These are phyloP conservation scores for Populus deltoides DNA, from an alignment of 345 rosid genomes.

Conservation along the genomic window DNA sequence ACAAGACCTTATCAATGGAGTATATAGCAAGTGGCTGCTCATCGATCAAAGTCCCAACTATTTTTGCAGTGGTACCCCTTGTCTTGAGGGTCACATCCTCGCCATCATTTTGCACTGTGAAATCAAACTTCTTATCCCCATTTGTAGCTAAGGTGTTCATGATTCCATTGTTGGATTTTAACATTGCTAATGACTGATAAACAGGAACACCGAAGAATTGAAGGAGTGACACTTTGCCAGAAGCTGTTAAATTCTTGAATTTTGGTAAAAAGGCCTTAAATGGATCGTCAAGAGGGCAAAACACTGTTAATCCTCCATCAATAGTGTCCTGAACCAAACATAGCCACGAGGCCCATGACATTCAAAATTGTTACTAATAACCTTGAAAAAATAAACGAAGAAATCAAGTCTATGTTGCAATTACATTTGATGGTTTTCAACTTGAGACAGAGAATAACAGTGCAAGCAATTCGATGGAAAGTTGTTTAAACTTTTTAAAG, in stretches of 20 bases:
- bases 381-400: neutral
- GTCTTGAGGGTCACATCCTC: conserved; percentile 70
- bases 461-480: neutral
- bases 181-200: conserved; percentile 66
- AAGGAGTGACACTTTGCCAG: conserved; percentile 61
- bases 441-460: neutral
- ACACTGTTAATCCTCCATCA: conserved; percentile 92
- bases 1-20: conserved; percentile 59
- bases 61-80: conserved; percentile 59
- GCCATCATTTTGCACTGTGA: conserved; percentile 84
- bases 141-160: conserved; percentile 94
- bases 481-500: too few species aligned
- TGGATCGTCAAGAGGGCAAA: conserved; percentile 86
- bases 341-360: neutral
- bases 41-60: conserved; percentile 65
- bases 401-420: neutral
- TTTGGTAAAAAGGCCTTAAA: conserved; percentile 78
- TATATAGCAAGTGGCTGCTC: conserved; percentile 80
- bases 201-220: conserved; percentile 75
- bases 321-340: conserved; percentile 49
- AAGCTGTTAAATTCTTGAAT: conserved; percentile 72
- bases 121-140: conserved; percentile 69
- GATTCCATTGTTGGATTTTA: conserved; percentile 77
- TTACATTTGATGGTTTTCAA: neutral
- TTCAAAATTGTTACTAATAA: neutral